Evolutionary conservation across 257 asterid genomes (phyloP).

Genomic region (Jacaranda mimosifolia): DNA sequence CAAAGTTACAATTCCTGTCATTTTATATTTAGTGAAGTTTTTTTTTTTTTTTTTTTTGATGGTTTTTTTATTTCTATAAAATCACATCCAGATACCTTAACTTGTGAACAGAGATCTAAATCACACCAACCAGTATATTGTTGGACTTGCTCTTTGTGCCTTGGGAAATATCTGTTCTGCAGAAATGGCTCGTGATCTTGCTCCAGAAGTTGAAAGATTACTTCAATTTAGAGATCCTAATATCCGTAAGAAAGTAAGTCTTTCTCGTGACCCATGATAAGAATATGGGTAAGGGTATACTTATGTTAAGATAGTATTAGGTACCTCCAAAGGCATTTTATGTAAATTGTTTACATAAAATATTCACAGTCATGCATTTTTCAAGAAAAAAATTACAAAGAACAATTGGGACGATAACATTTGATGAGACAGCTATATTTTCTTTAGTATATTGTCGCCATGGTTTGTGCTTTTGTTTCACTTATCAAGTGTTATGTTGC

Average conservation of each 20-base stretch:
- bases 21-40: constrained; percentile 26
- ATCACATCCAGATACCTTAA: constrained; percentile 53
- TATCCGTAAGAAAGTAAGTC: constrained; percentile 83
- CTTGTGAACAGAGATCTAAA: constrained; percentile 79
- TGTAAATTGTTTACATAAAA: neutral
- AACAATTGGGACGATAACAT: no score
- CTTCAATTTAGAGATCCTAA: constrained; percentile 95
- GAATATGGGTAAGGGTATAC: neutral
- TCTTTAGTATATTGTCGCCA: no score
- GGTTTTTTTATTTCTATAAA: constrained; percentile 23
- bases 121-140: constrained; percentile 93
- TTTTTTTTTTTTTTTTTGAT: constrained; percentile 15
- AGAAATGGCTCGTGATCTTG: constrained; percentile 99
- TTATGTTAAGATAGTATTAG: neutral
- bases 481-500: no score
- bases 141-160: constrained; percentile 98
- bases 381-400: no score
- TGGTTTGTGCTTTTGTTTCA: no score
- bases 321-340: constrained; percentile 12
- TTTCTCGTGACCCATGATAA: neutral
- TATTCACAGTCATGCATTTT: no score
- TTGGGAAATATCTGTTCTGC: constrained; percentile 93
- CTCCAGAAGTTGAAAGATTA: constrained; percentile 93
- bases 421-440: no score
- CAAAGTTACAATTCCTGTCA: constrained; percentile 17